Percentiles rank a stretch among this genome's conserved stretches.
Conservation (phyloP, 1,139 yeast species). For the Saccharomyces uvarum region DNA sequence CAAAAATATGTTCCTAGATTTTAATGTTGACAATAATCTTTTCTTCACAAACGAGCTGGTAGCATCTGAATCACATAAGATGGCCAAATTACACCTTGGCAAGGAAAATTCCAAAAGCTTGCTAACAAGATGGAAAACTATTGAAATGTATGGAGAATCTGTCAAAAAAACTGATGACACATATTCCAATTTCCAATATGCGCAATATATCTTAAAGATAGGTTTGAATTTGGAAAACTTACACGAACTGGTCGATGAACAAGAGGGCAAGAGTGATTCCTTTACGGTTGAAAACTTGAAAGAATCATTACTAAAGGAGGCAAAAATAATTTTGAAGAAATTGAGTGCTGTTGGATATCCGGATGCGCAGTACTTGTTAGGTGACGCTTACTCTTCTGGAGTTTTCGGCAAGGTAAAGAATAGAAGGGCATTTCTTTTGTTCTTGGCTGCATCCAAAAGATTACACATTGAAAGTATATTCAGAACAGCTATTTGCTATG, state of each 20-base stretch:
- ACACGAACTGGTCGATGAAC: slow-evolving; percentile 5
- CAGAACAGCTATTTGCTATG: slow-evolving; percentile 74
- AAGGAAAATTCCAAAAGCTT: slow-evolving; percentile 37
- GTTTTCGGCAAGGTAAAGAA: slow-evolving; percentile 78
- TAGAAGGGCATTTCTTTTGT: slow-evolving; percentile 64
- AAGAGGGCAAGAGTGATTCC: background rate
- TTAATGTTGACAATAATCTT: background rate
- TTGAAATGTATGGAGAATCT: slow-evolving; percentile 77
- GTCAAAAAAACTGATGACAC: slow-evolving; percentile 84
- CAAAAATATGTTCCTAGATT: background rate
- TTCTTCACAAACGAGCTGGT: background rate
- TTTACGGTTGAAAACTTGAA: background rate
- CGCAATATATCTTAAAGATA: slow-evolving; percentile 82
- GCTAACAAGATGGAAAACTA: slow-evolving; percentile 74
- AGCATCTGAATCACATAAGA: background rate
- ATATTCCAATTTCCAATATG: slow-evolving; percentile 75
- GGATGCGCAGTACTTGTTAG: slow-evolving; percentile 86
- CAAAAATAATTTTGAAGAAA: slow-evolving; percentile 58
- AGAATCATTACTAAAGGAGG: slow-evolving; percentile 56
- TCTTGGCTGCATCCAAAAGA: slow-evolving; percentile 86
- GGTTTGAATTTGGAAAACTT: slow-evolving; percentile 51
- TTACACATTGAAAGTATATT: slow-evolving; percentile 88
- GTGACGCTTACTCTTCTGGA: slow-evolving; percentile 80
- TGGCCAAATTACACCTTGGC: slow-evolving; percentile 31
- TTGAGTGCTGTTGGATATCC: slow-evolving; percentile 74